Evolutionary conservation across 2,329 filamentous ascomycete species (phyloP).

Genomic region (Pseudogymnoascus sp.): DNA sequence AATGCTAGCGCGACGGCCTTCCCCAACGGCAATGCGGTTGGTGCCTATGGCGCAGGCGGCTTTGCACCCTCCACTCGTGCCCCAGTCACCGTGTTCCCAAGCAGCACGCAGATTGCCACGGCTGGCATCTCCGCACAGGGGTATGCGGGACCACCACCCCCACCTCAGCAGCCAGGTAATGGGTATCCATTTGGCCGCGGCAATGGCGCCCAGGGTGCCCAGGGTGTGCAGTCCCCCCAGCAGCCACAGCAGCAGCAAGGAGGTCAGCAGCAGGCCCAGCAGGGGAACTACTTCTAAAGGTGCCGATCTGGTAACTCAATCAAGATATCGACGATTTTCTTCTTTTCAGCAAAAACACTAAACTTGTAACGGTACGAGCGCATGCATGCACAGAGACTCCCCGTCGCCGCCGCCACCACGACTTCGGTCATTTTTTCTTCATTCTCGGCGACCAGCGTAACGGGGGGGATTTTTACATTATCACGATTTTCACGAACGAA

Average conservation of each 20-base stretch:
- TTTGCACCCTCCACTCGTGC: not conserved
- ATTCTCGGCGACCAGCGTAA: not conserved
- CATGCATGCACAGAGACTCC: constrained; percentile 5
- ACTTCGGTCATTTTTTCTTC: not conserved
- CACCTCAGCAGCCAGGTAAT: not conserved
- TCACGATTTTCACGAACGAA: constrained; percentile 7
- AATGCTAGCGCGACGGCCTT: constrained; percentile 23
- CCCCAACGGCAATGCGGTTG: constrained; percentile 17
- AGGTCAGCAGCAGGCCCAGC: not conserved
- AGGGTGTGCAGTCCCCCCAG: not conserved
- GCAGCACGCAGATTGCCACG: not conserved
- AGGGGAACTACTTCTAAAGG: constrained; percentile 1
- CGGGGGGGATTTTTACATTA: constrained; percentile 3
- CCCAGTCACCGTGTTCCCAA: not conserved
- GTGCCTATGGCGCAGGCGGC: constrained; percentile 19
- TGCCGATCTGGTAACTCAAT: not conserved
- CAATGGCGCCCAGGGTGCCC: not conserved
- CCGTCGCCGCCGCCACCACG: not conserved
- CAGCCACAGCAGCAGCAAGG: constrained; percentile 1
- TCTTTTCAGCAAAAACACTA: not conserved
- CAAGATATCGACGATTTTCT: constrained; percentile 6
- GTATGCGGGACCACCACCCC: not conserved
- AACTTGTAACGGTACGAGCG: constrained; percentile 8
- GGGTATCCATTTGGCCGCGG: not conserved
- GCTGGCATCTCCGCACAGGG: not conserved